Evolutionary conservation across 495 filamentous ascomycete genomes (phyloP).

Genomic region (Penicillium bialowiezense): DNA sequence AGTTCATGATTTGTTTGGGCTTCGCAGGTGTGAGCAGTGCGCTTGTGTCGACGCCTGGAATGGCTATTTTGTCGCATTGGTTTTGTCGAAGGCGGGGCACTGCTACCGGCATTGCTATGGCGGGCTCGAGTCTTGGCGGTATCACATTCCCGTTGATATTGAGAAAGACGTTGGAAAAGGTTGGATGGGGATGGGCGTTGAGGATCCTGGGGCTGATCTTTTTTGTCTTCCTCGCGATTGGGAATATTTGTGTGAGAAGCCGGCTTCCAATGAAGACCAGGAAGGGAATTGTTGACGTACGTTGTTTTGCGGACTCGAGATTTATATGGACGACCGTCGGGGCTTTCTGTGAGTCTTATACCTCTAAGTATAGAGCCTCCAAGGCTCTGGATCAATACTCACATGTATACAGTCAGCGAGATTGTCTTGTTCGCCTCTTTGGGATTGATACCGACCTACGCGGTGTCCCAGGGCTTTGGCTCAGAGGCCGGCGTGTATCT

Average conservation of each 20-base stretch:
- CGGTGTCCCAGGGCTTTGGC: constrained; percentile 27
- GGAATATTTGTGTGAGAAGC: constrained; percentile 32
- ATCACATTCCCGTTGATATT: constrained; percentile 58
- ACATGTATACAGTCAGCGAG: constrained; percentile 30
- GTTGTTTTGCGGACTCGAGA: constrained; percentile 48
- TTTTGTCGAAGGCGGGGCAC: constrained; percentile 26
- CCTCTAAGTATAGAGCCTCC: too few species aligned
- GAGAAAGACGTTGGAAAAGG: constrained; percentile 39
- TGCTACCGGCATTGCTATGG: constrained; percentile 29
- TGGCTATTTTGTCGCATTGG: constrained; percentile 30
- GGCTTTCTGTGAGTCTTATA: constrained; percentile 22
- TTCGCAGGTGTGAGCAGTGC: constrained; percentile 53
- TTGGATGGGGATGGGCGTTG: constrained; percentile 58
- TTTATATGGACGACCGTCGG: constrained; percentile 27
- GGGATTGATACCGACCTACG: constrained; percentile 45
- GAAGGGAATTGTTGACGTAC: constrained; percentile 45
- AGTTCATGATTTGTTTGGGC: constrained; percentile 59
- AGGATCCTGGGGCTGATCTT: constrained; percentile 56
- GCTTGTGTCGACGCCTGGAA: constrained; percentile 47
- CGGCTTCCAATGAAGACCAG: constrained; percentile 20
- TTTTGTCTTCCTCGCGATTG: constrained; percentile 44
- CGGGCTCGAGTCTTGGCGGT: constrained; percentile 44
- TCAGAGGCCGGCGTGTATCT: constrained; percentile 22
- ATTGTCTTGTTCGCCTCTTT: constrained; percentile 45
- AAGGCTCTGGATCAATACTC: constrained; percentile 18